A percentile compares a stretch with the other conserved stretches of the same genome.
phyloP scores from a whole-genome alignment of 768 basidiomycete species.

The Coprinopsis sp. region DNA sequence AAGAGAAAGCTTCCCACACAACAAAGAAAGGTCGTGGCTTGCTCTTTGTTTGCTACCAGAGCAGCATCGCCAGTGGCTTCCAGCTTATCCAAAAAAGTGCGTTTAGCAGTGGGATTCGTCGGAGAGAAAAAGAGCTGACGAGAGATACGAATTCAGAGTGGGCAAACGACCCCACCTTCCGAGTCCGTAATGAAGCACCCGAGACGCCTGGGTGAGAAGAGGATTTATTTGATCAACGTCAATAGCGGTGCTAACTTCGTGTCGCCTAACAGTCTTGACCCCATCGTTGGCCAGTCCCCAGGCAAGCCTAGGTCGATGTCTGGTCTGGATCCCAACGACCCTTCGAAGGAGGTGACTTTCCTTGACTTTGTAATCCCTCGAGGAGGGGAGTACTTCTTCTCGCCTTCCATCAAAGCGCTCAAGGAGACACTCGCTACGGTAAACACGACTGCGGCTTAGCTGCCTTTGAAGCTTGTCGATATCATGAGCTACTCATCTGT shows the following conservation, averaged over 20 bases:
- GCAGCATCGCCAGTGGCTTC: constrained; percentile 36
- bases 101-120: constrained; percentile 3
- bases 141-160: no score
- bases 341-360: constrained; percentile 23
- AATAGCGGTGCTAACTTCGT: constrained; percentile 21
- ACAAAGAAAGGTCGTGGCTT: constrained; percentile 46
- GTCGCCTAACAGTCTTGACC: constrained; percentile 37
- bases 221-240: background rate
- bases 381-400: constrained; percentile 52
- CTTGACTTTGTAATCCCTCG: constrained; percentile 39
- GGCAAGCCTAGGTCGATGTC: constrained; percentile 15
- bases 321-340: constrained; percentile 30
- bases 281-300: constrained; percentile 37
- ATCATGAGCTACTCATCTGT: no score
- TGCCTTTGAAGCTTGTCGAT: no score
- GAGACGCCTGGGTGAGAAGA: constrained; percentile 20
- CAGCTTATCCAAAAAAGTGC: constrained; percentile 38
- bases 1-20: constrained; percentile 30
- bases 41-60: constrained; percentile 41
- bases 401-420: constrained; percentile 44
- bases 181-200: background rate
- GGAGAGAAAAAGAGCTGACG: background rate
- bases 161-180: background rate
- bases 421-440: constrained; percentile 26
- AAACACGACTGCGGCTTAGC: no score